Evolutionary conservation across 306 rosid species (phyloP).

Genomic region (Cucumis cinereus): DNA sequence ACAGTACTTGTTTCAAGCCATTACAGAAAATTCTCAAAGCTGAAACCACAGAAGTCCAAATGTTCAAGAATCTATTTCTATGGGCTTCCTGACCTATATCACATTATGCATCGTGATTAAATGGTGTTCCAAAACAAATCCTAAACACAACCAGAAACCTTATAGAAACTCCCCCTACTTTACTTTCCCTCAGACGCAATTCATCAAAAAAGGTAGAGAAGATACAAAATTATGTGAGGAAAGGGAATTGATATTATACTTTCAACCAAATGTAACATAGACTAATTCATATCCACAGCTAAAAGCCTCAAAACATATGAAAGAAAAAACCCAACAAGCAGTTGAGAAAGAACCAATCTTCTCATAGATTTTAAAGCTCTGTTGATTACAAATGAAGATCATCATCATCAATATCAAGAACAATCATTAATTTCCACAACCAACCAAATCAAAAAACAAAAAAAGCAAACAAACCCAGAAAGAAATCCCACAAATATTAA

Average conservation of each 20-base stretch:
- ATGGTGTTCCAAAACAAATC: background rate
- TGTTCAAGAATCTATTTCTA: background rate
- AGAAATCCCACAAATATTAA: background rate
- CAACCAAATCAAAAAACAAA: background rate
- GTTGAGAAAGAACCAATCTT: background rate
- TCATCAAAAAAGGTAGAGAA: conserved; percentile 4
- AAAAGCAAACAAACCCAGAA: background rate
- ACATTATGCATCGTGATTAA: background rate
- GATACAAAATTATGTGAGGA: background rate
- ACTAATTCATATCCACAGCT: background rate
- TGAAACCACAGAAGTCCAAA: background rate
- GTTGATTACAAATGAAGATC: background rate
- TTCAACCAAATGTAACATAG: background rate
- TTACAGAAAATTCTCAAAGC: background rate
- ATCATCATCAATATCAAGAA: background rate
- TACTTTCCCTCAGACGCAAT: background rate
- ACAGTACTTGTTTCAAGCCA: background rate
- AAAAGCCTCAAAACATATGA: background rate
- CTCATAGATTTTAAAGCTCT: background rate
- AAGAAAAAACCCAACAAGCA: background rate
- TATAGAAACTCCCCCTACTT: background rate
- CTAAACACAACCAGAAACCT: background rate
- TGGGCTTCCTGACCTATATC: background rate
- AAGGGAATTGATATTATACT: background rate
- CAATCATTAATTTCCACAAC: background rate